Evolutionary conservation across 2,329 filamentous ascomycete genomes (phyloP).

Genomic region (Dactylellina haptotyla): DNA sequence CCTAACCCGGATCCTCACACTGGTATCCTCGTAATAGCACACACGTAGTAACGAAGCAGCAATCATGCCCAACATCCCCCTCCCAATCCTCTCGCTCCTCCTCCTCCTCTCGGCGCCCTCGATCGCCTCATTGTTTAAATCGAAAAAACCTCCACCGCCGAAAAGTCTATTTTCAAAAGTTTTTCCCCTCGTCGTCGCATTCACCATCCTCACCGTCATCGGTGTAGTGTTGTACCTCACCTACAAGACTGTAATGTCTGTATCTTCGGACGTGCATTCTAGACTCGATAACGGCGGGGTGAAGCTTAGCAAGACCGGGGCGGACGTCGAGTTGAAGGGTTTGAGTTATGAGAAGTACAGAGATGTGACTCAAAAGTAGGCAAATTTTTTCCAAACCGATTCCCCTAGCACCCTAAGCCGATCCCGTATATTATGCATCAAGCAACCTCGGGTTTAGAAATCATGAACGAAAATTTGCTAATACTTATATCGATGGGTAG

Average conservation of each 20-base stretch:
- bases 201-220: constrained; percentile 35
- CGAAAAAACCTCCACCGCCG: constrained; percentile 20
- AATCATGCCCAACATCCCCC: background rate
- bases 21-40: background rate
- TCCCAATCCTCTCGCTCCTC: constrained; percentile 3
- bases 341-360: constrained; percentile 47
- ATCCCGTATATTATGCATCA: too few species aligned
- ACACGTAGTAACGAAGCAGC: background rate
- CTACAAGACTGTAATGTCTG: constrained; percentile 21
- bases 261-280: constrained; percentile 12
- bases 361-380: constrained; percentile 49
- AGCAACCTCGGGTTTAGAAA: background rate
- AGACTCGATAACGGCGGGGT: constrained; percentile 24
- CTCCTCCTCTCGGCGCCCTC: constrained; percentile 3
- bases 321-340: constrained; percentile 40
- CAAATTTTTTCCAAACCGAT: background rate
- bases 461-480: background rate
- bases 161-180: constrained; percentile 25
- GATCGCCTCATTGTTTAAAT: constrained; percentile 14
- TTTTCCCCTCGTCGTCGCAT: constrained; percentile 18
- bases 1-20: background rate
- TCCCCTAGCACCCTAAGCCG: too few species aligned
- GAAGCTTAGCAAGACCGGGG: constrained; percentile 35
- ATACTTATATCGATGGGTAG: background rate
- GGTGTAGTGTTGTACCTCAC: constrained; percentile 35